A percentile compares a stretch with the other conserved stretches of the same genome.
phyloP scores from a whole-genome alignment of 2,329 filamentous ascomycete genomes.

The Monilinia aucupariae region DNA sequence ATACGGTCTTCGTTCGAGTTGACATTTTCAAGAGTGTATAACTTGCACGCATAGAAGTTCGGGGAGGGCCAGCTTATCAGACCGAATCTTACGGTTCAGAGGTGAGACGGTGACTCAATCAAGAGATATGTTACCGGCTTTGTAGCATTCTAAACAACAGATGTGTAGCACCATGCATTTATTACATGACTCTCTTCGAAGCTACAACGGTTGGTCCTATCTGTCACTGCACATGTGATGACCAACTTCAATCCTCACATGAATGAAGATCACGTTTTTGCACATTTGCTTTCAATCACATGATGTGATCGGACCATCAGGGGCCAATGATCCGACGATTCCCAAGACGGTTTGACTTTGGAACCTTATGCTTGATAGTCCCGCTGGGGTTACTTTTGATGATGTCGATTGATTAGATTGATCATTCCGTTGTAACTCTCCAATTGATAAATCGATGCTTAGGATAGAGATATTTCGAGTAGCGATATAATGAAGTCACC shows the following conservation, averaged over 20 bases:
- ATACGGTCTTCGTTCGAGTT: slow-evolving; percentile 25
- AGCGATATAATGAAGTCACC: no score
- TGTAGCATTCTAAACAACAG: not conserved
- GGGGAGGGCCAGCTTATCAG: not conserved
- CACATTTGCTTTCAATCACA: not conserved
- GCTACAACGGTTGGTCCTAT: not conserved
- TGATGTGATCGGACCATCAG: not conserved
- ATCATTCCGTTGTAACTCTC: no score
- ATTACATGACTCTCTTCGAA: not conserved
- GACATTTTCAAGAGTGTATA: slow-evolving; percentile 5
- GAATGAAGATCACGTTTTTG: slow-evolving; percentile 5
- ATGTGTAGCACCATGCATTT: not conserved
- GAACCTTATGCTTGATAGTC: no score
- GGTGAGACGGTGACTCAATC: not conserved
- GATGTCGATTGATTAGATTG: no score
- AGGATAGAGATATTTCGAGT: no score
- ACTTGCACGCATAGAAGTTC: slow-evolving; percentile 9
- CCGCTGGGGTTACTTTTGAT: no score
- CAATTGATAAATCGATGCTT: no score
- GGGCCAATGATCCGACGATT: not conserved
- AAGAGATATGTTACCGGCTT: not conserved
- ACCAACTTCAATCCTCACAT: not conserved
- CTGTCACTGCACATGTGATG: not conserved
- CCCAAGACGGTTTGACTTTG: not conserved
- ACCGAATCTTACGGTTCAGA: not conserved